Evolutionary conservation across 805 yeast species (phyloP).

Genomic region (Hanseniaspora mollemarum): DNA sequence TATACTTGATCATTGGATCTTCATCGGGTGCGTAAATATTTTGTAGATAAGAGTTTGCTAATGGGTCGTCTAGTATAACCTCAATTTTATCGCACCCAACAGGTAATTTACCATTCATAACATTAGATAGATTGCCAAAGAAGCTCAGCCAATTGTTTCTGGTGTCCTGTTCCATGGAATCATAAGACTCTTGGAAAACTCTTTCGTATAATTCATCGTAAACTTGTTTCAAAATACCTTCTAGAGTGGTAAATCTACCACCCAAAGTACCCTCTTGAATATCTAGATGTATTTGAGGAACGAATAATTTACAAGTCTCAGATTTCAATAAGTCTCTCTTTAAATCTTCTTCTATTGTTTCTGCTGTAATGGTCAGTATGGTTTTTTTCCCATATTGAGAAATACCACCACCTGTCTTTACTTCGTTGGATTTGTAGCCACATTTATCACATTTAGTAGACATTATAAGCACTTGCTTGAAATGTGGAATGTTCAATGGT

Average conservation of each 20-base stretch:
- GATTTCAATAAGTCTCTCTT: constrained; percentile 89
- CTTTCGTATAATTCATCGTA: constrained; percentile 76
- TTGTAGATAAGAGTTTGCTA: constrained; percentile 90
- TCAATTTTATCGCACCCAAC: constrained; percentile 46
- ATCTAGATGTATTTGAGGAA: constrained; percentile 85
- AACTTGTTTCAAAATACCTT: constrained; percentile 83
- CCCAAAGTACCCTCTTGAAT: constrained; percentile 94
- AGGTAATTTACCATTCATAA: constrained; percentile 59
- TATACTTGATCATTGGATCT: constrained; percentile 90
- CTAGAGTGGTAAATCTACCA: constrained; percentile 94
- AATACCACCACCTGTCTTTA: constrained; percentile 94
- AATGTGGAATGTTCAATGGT: constrained; percentile 90
- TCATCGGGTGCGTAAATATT: constrained; percentile 97
- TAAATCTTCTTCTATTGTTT: constrained; percentile 59
- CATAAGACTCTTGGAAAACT: constrained; percentile 77
- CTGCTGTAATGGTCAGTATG: constrained; percentile 62
- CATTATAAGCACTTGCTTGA: constrained; percentile 94
- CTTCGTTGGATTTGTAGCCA: constrained; percentile 94
- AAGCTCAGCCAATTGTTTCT: constrained; percentile 74
- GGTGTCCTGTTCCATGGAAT: constrained; percentile 74
- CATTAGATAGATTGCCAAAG: constrained; percentile 61
- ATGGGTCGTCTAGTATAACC: constrained; percentile 81
- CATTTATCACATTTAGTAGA: constrained; percentile 84
- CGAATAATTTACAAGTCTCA: constrained; percentile 74
- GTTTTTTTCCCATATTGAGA: constrained; percentile 75